Evolutionary conservation across 306 rosid species (phyloP), one percentile per base, ranked within the genome.

Genomic region (Oxytropis ochrocephala): DNA sequence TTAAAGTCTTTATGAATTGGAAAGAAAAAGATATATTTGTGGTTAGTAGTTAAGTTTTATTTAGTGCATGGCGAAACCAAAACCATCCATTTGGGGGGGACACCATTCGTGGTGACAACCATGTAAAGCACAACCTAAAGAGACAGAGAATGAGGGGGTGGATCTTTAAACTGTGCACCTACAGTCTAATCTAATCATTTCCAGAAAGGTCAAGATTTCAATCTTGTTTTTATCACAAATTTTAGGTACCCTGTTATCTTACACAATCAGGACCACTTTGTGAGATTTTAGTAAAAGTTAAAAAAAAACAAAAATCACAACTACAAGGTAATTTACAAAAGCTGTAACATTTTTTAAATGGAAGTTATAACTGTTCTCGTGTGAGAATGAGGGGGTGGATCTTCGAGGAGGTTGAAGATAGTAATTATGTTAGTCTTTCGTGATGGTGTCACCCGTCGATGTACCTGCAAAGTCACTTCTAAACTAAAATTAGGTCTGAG

Each of bases 71-170:
- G 29, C 21, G 19, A 24, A 62, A 69, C 53, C 18, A 42, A 62
- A 77, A 70, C 81, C 76, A 53, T 47, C 35, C 64, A 67, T 47
- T 60, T 32, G 11, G 3, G 52, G 12, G 75, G 32, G 39, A 42
- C 64, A 39, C 63, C 3, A 6, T 49, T 32, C 33, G 11, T 38
- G 39, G 38, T 13, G 55, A 30, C 49, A 5, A 39, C 0, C 38
- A 16, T 12, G 2, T 4, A 30, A 32, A 30, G 83, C 49, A 67
- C 79, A 66, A 24, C 43, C 66, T 27, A 38, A 17, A 24, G 64
- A 61, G 76, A 73, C 79, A 79, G 62, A 68, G 6, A 24, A 24
- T 4, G 3, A 24, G 29, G n/a, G n/a, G n/a, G n/a, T n/a, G n/a
- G n/a, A n/a, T n/a, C 29, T 24, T 24, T 24, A 24, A 24, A 24